A percentile compares a stretch with the other conserved stretches of the same genome.
Evolutionary conservation across 495 filamentous ascomycete species (phyloP).

Genomic region (Corynascus novoguineensis): DNA sequence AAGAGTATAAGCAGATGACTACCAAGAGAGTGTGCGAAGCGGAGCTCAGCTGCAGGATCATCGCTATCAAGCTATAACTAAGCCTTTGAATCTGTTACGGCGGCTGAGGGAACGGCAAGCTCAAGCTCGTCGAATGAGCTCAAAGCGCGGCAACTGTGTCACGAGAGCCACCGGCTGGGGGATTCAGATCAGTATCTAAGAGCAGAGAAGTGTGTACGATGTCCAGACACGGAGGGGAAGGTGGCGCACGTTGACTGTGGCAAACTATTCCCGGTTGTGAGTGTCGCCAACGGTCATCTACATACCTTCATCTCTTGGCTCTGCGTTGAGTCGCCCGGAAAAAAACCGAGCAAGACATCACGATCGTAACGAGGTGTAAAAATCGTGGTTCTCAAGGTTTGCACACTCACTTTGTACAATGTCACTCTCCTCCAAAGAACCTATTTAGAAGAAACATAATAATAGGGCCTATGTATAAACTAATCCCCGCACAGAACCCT

Average conservation of each 20-base stretch:
- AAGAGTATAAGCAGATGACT: background rate
- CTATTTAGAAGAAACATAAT: background rate
- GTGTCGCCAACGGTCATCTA: too few relatives aligned
- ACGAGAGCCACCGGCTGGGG: too few relatives aligned
- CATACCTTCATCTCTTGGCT: too few relatives aligned
- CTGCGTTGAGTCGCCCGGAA: too few relatives aligned
- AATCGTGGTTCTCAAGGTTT: background rate
- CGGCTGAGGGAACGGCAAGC: background rate
- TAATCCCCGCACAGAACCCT: background rate
- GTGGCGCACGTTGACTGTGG: too few relatives aligned
- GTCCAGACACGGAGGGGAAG: too few relatives aligned
- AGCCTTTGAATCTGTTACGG: background rate
- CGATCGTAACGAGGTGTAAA: too few relatives aligned
- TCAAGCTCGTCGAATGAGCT: background rate
- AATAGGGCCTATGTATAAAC: background rate
- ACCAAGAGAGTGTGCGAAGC: background rate
- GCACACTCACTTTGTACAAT: background rate
- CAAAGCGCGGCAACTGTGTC: too few relatives aligned
- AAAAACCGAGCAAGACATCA: too few relatives aligned
- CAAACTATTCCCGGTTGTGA: too few relatives aligned
- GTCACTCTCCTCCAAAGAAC: background rate
- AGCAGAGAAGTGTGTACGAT: too few relatives aligned
- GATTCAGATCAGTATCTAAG: too few relatives aligned
- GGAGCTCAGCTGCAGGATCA: background rate
- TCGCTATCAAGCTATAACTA: background rate